phyloP scores from a whole-genome alignment of 2,329 filamentous ascomycete genomes.

The Lachnellula subtilissima region DNA sequence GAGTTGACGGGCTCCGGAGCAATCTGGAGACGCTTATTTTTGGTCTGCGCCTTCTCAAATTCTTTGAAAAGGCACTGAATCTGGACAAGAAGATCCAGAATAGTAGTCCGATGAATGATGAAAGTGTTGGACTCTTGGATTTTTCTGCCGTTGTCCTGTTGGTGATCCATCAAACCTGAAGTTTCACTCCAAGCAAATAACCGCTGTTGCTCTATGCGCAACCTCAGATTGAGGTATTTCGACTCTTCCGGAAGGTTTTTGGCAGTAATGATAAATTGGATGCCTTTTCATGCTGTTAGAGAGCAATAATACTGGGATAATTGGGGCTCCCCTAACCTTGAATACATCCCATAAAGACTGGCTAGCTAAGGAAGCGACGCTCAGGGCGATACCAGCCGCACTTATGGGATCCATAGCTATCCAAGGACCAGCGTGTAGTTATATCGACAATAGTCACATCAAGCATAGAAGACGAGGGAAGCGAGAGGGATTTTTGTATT shows the following conservation, averaged over 20 bases:
- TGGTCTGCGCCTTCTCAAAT: slow-evolving; percentile 40
- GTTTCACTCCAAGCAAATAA: slow-evolving; percentile 47
- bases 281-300: slow-evolving; percentile 30
- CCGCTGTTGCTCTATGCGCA: slow-evolving; percentile 47
- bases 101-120: slow-evolving; percentile 43
- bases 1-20: slow-evolving; percentile 31
- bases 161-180: slow-evolving; percentile 43
- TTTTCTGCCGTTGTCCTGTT: slow-evolving; percentile 36
- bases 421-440: too few species aligned
- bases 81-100: slow-evolving; percentile 45
- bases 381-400: slow-evolving; percentile 26
- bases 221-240: slow-evolving; percentile 43
- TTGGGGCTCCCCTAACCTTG: slow-evolving; percentile 31
- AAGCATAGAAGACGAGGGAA: too few species aligned
- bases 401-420: slow-evolving; percentile 28
- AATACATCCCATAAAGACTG: slow-evolving; percentile 45
- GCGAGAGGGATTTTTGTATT: too few species aligned
- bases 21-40: slow-evolving; percentile 35
- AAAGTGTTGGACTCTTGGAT: slow-evolving; percentile 45
- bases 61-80: slow-evolving; percentile 44
- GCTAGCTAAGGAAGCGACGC: slow-evolving; percentile 42
- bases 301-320: background rate
- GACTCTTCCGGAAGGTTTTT: slow-evolving; percentile 44
- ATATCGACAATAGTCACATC: too few species aligned
- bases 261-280: slow-evolving; percentile 46